These are phyloP conservation scores for Didymosphaeria variabile DNA, from an alignment of 2,329 filamentous ascomycete species.

Conservation along the genomic window DNA sequence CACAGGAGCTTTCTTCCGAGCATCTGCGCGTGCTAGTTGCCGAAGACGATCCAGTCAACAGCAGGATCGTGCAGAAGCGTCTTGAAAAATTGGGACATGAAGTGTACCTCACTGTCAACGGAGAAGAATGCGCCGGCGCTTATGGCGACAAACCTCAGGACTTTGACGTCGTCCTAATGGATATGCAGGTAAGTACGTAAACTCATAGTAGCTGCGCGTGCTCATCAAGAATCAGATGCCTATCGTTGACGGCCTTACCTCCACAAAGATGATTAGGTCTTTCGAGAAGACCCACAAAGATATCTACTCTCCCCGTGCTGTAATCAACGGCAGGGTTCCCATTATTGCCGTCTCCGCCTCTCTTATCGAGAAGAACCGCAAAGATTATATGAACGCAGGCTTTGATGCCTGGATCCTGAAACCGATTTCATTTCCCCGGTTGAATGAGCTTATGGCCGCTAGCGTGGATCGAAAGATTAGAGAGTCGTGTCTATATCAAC, in stretches of 20 bases:
- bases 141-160: slow-evolving; percentile 69
- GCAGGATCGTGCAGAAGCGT: slow-evolving; percentile 80
- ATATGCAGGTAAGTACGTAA: slow-evolving; percentile 76
- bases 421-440: slow-evolving; percentile 80
- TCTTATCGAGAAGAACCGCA: slow-evolving; percentile 72
- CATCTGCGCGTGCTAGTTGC: slow-evolving; percentile 77
- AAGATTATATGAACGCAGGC: slow-evolving; percentile 77
- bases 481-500: slow-evolving; percentile 70
- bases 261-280: slow-evolving; percentile 83
- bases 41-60: slow-evolving; percentile 89
- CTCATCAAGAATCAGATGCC: slow-evolving; percentile 73
- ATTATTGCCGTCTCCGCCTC: slow-evolving; percentile 91
- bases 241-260: slow-evolving; percentile 83
- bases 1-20: slow-evolving; percentile 41
- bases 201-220: neutral
- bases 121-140: slow-evolving; percentile 79
- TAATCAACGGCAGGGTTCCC: slow-evolving; percentile 72
- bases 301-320: slow-evolving; percentile 67
- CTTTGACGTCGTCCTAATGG: slow-evolving; percentile 88
- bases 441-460: slow-evolving; percentile 74
- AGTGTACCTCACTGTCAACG: slow-evolving; percentile 79
- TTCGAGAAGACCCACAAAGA: slow-evolving; percentile 67
- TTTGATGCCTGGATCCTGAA: slow-evolving; percentile 95
- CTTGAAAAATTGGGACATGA: slow-evolving; percentile 78
- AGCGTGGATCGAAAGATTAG: slow-evolving; percentile 70